Percentiles rank a stretch among this genome's conserved stretches.
These are phyloP conservation scores for Fusarium transvaalense DNA, from an alignment of 2,329 filamentous ascomycete genomes.

Conservation along the genomic window DNA sequence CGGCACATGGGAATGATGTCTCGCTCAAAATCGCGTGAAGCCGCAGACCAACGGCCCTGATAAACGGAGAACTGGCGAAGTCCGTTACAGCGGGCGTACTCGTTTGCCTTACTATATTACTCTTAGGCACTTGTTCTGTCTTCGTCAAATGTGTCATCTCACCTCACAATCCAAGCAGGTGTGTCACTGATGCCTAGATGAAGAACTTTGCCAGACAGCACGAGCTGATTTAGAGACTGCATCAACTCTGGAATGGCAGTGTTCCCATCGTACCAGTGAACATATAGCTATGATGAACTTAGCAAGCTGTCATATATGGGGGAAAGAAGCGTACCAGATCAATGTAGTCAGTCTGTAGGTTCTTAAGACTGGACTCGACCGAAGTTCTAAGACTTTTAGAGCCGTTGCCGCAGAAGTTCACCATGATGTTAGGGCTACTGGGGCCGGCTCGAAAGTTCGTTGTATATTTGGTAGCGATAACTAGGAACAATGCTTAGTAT, in stretches of 20 bases:
- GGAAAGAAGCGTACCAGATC: constrained; percentile 63
- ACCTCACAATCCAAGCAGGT: constrained; percentile 75
- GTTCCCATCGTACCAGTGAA: constrained; percentile 78
- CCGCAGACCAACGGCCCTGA: constrained; percentile 58
- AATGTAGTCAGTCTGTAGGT: constrained; percentile 76
- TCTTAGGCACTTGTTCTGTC: constrained; percentile 11
- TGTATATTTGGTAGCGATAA: constrained; percentile 78
- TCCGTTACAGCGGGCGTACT: constrained; percentile 78
- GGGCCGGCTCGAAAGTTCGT: constrained; percentile 66
- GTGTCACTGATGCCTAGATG: constrained; percentile 77
- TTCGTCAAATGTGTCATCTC: not conserved
- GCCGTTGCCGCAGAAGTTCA: constrained; percentile 70
- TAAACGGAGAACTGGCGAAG: constrained; percentile 74
- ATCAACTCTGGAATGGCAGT: constrained; percentile 76
- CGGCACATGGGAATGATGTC: constrained; percentile 61
- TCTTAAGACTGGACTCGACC: constrained; percentile 67
- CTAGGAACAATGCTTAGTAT: constrained; percentile 50
- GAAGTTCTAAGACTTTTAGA: constrained; percentile 71
- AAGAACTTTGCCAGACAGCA: constrained; percentile 70
- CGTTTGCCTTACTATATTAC: constrained; percentile 67
- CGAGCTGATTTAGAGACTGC: constrained; percentile 73
- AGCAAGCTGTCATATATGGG: not conserved
- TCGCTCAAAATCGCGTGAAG: constrained; percentile 56
- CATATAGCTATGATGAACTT: constrained; percentile 60
- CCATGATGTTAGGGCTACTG: constrained; percentile 58